phyloP scores from a whole-genome alignment of 2,329 filamentous ascomycete genomes.

The Volutella citrinella region DNA sequence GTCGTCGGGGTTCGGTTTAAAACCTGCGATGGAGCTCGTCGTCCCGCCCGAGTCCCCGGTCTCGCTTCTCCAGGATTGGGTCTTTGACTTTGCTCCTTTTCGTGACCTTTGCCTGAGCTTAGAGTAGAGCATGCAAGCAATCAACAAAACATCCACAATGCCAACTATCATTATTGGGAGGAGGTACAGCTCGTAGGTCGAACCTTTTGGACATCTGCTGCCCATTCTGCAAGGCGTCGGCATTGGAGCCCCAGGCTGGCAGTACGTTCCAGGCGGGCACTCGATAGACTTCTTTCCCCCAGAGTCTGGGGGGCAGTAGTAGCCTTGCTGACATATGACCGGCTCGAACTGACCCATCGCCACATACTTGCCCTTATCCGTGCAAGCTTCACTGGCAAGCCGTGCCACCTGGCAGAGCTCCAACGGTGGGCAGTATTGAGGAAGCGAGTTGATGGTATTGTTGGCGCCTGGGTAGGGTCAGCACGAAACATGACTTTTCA shows the following conservation, averaged over 20 bases:
- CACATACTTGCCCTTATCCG: conserved; percentile 31
- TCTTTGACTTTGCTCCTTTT: conserved; percentile 10
- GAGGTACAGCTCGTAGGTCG: conserved; percentile 38
- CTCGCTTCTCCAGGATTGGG: conserved; percentile 14
- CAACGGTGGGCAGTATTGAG: conserved; percentile 41
- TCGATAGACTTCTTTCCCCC: conserved; percentile 35
- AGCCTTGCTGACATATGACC: conserved; percentile 45
- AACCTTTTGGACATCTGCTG: conserved; percentile 44
- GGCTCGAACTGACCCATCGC: conserved; percentile 50
- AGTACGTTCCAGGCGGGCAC: conserved; percentile 49
- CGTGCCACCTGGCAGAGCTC: conserved; percentile 35
- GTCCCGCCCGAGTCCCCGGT: conserved; percentile 28
- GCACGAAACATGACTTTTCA: too few relatives aligned
- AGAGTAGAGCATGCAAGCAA: conserved; percentile 26
- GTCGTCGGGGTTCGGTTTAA: conserved; percentile 31
- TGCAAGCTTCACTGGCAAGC: conserved; percentile 32
- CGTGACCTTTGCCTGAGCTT: conserved; percentile 18
- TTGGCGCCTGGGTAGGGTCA: conserved; percentile 33
- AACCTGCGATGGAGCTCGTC: conserved; percentile 29
- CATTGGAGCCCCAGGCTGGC: conserved; percentile 45
- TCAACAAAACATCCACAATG: conserved; percentile 40
- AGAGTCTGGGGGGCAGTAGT: conserved; percentile 42
- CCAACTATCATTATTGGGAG: conserved; percentile 43
- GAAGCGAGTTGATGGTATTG: conserved; percentile 44
- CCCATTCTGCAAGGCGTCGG: conserved; percentile 46